Percentiles rank a stretch among this genome's conserved stretches.
Evolutionary conservation across 306 rosid genomes (phyloP).

Genomic region (Trifolium dubium): DNA sequence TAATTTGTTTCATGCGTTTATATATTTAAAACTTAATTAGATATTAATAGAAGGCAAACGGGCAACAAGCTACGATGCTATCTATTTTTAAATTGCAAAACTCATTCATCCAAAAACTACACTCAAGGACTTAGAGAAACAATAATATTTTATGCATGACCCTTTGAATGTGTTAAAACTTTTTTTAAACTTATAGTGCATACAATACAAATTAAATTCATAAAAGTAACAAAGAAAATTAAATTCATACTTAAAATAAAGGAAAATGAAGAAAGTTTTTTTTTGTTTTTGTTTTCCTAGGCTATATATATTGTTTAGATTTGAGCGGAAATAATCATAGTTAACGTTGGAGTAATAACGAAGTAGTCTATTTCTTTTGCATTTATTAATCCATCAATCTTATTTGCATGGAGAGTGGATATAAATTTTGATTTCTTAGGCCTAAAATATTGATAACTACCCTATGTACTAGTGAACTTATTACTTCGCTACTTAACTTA

Average conservation of each 20-base stretch:
- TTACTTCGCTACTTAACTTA: constrained; percentile 25
- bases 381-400: constrained; percentile 18
- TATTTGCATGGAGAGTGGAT: not conserved
- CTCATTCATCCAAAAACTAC: too few species aligned
- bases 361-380: constrained; percentile 7
- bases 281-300: too few species aligned
- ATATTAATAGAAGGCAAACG: too few species aligned
- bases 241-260: not conserved
- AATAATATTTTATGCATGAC: too few species aligned
- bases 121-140: too few species aligned
- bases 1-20: not conserved
- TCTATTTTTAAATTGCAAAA: too few species aligned
- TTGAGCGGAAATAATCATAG: not conserved
- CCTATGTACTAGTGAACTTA: not conserved
- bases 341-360: constrained; percentile 1
- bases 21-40: too few species aligned
- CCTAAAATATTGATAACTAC: constrained; percentile 16
- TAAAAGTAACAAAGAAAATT: too few species aligned
- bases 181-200: too few species aligned
- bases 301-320: not conserved
- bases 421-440: constrained; percentile 10
- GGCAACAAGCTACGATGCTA: too few species aligned
- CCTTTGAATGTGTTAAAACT: too few species aligned
- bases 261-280: not conserved
- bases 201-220: not conserved